Percentiles rank a stretch among this genome's conserved stretches.
phyloP scores from a whole-genome alignment of 2,329 filamentous ascomycete species.

The Boeremia exigua region DNA sequence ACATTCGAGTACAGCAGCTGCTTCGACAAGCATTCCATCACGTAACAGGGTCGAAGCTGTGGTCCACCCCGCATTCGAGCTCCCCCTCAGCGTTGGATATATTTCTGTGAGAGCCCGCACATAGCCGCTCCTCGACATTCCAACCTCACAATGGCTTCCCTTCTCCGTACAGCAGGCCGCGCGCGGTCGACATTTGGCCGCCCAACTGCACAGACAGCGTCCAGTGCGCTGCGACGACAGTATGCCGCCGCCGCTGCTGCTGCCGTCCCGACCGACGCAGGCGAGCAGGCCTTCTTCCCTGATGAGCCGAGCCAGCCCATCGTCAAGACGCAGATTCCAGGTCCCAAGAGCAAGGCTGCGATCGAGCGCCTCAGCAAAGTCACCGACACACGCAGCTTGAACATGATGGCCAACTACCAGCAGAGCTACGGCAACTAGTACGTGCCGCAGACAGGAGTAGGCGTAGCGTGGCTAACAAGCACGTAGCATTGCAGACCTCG shows the following conservation, averaged over 20 bases:
- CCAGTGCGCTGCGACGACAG: conserved; percentile 32
- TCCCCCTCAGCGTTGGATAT: conserved; percentile 4
- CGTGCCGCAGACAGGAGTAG: neutral
- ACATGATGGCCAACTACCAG: conserved; percentile 57
- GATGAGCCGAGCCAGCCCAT: conserved; percentile 64
- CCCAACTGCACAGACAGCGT: conserved; percentile 25
- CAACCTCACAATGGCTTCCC: conserved; percentile 36
- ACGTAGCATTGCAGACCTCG: conserved; percentile 66
- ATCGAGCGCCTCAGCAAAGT: conserved; percentile 76
- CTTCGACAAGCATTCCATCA: conserved; percentile 2
- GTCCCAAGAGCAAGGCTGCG: conserved; percentile 73
- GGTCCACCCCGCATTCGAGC: conserved; percentile 13
- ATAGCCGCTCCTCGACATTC: neutral
- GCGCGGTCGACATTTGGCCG: conserved; percentile 17
- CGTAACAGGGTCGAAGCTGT: conserved; percentile 5
- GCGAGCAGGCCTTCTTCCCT: conserved; percentile 60
- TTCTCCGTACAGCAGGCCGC: conserved; percentile 37
- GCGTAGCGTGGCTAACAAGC: conserved; percentile 4
- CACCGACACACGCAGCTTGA: conserved; percentile 85
- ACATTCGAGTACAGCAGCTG: too few species aligned
- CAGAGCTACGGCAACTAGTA: conserved; percentile 73
- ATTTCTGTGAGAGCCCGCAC: neutral
- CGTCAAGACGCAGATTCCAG: conserved; percentile 70
- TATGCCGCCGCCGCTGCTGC: conserved; percentile 43
- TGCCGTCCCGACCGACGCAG: conserved; percentile 38